These are phyloP conservation scores for Phalaenopsis equestris DNA, from an alignment of 106 monocot species.

Conservation along the genomic window DNA sequence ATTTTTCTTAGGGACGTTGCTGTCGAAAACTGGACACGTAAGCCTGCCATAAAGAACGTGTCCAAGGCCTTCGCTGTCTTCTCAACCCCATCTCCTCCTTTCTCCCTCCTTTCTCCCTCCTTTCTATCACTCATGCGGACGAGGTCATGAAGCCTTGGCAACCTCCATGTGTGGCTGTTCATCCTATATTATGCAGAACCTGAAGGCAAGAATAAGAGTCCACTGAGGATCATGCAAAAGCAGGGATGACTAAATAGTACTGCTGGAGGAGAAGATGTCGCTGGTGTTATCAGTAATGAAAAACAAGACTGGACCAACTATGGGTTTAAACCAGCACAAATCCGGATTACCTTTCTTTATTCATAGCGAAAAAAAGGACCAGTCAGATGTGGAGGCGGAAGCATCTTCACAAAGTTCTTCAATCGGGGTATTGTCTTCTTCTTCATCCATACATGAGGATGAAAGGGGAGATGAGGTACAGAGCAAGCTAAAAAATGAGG, in stretches of 20 bases:
- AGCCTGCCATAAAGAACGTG: slow-evolving; percentile 4
- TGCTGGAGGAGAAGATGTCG: not conserved
- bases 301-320: not conserved
- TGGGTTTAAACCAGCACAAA: not conserved
- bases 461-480: slow-evolving; percentile 35
- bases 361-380: not conserved
- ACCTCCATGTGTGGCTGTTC: not conserved
- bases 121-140: not conserved
- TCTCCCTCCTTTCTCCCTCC: not conserved
- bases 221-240: not conserved
- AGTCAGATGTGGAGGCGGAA: slow-evolving; percentile 6
- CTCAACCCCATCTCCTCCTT: not conserved
- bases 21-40: slow-evolving; percentile 12
- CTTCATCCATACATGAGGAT: slow-evolving; percentile 17
- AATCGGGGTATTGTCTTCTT: slow-evolving; percentile 14
- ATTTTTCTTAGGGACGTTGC: not conserved
- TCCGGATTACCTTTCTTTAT: not conserved
- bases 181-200: not conserved
- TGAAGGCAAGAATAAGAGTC: not conserved
- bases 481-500: slow-evolving; percentile 15
- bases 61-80: not conserved
- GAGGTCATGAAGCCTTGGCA: not conserved
- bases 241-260: not conserved
- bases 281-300: not conserved
- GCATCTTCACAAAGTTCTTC: slow-evolving; percentile 24